Evolutionary conservation across 1,284 basidiomycete species (phyloP).

Genomic region (Puccinia hordei): DNA sequence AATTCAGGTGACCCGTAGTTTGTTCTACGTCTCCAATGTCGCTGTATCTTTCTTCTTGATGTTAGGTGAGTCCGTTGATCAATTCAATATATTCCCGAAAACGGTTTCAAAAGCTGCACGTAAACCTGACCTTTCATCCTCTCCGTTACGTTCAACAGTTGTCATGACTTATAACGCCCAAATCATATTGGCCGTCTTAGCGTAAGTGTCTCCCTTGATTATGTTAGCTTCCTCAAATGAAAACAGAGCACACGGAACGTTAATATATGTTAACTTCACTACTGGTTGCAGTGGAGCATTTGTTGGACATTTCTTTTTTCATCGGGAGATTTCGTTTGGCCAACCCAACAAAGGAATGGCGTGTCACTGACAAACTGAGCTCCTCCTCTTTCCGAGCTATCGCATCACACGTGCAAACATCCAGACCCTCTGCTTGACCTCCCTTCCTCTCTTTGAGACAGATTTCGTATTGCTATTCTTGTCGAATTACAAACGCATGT

Average conservation of each 20-base stretch:
- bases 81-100: background rate
- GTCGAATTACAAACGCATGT: background rate
- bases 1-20: constrained; percentile 38
- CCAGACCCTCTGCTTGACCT: background rate
- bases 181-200: constrained; percentile 53
- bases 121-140: background rate
- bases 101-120: background rate
- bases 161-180: constrained; percentile 53
- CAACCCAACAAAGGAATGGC: constrained; percentile 52
- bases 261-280: background rate
- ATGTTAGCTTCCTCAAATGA: background rate
- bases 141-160: background rate
- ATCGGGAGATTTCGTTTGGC: constrained; percentile 49
- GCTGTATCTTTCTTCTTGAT: constrained; percentile 49
- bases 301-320: constrained; percentile 54
- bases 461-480: background rate
- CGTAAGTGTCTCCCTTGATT: constrained; percentile 34
- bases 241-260: background rate
- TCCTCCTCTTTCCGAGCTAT: background rate
- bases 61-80: constrained; percentile 16
- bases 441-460: background rate
- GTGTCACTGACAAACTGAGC: constrained; percentile 51
- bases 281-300: constrained; percentile 53
- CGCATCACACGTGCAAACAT: background rate
- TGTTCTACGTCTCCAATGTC: constrained; percentile 43